phyloP scores from a whole-genome alignment of 208 protist genomes.

The Leishmania tropica region DNA sequence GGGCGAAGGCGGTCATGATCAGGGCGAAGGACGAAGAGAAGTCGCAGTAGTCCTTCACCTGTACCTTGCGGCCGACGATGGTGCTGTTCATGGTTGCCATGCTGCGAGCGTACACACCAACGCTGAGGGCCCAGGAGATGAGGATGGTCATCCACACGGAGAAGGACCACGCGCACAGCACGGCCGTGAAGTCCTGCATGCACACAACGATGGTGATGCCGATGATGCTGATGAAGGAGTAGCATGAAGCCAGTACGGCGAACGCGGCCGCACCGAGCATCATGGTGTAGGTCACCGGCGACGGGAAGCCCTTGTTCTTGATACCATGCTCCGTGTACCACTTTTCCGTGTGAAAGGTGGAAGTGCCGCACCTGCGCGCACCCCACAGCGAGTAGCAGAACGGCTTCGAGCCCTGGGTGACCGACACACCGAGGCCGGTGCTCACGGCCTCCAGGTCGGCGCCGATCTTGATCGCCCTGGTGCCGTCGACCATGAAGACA shows the following conservation, averaged over 20 bases:
- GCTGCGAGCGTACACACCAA: conserved; percentile 22
- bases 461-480: conserved; percentile 14
- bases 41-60: conserved; percentile 31
- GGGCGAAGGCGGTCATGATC: conserved; percentile 23
- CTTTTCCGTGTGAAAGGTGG: conserved; percentile 11
- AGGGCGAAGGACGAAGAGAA: conserved; percentile 27
- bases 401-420: conserved; percentile 23
- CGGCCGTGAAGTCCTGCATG: conserved; percentile 30
- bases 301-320: conserved; percentile 18
- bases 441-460: conserved; percentile 14
- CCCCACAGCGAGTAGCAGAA: conserved; percentile 37
- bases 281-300: conserved; percentile 15
- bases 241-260: conserved; percentile 21
- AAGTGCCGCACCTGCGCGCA: conserved; percentile 17
- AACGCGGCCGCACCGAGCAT: conserved; percentile 29
- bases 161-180: conserved; percentile 35
- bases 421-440: conserved; percentile 13
- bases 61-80: conserved; percentile 15
- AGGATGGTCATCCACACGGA: conserved; percentile 32
- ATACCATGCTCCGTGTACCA: conserved; percentile 19
- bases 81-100: conserved; percentile 21
- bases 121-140: conserved; percentile 33
- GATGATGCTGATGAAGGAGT: conserved; percentile 26
- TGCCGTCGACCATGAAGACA: conserved; percentile 29
- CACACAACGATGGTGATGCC: conserved; percentile 19